A percentile compares a stretch with the other conserved stretches of the same genome.
Conservation (phyloP, 2,329 filamentous ascomycete species). For the Neopestalotiopsis sp. region DNA sequence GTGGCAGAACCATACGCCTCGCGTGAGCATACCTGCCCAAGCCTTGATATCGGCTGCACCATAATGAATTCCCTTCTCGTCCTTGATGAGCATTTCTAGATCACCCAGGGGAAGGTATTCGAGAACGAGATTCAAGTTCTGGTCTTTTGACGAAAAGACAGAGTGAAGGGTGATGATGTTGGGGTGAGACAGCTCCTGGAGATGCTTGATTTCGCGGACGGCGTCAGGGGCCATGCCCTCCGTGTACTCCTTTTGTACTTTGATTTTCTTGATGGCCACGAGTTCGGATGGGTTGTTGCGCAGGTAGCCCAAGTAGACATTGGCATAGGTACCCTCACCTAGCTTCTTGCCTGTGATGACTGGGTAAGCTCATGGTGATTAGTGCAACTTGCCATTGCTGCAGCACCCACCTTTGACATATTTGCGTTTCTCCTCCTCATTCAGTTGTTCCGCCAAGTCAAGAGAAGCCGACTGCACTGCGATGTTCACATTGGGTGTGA, state of each 20-base stretch:
- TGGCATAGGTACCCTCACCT: slow-evolving; percentile 95
- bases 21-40: slow-evolving; percentile 97
- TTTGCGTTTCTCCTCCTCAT: slow-evolving; percentile 82
- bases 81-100: slow-evolving; percentile 91
- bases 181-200: slow-evolving; percentile 91
- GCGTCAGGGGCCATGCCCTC: slow-evolving; percentile 95
- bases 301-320: slow-evolving; percentile 89
- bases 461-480: slow-evolving; percentile 40
- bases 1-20: slow-evolving; percentile 96
- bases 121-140: slow-evolving; percentile 94
- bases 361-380: neutral
- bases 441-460: slow-evolving; percentile 79
- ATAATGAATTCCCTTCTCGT: slow-evolving; percentile 79
- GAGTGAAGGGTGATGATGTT: slow-evolving; percentile 94
- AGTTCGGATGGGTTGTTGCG: slow-evolving; percentile 72
- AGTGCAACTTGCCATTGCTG: neutral
- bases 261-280: slow-evolving; percentile 95
- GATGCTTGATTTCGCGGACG: slow-evolving; percentile 92
- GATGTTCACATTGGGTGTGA: slow-evolving; percentile 34
- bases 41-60: slow-evolving; percentile 91
- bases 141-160: slow-evolving; percentile 94
- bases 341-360: slow-evolving; percentile 76
- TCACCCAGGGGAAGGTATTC: slow-evolving; percentile 95
- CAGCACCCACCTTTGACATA: slow-evolving; percentile 77
- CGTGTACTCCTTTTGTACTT: slow-evolving; percentile 82